Evolutionary conservation across 306 rosid genomes (phyloP).

Genomic region (Canavalia ensiformis): DNA sequence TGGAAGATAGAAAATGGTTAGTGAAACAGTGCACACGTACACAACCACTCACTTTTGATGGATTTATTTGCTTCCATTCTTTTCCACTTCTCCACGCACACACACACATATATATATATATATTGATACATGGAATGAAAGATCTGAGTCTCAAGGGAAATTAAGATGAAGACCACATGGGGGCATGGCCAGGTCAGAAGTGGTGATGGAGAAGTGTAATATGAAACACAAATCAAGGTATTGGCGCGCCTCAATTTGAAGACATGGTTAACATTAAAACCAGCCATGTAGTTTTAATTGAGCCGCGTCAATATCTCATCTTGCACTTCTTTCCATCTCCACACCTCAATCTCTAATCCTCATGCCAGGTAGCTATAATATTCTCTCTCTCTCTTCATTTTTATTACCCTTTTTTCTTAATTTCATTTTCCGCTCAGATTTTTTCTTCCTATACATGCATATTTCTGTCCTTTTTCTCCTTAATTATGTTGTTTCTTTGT

Average conservation of each 20-base stretch:
- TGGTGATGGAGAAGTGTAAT: conserved; percentile 54
- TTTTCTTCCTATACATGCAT: background rate
- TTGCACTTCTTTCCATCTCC: conserved; percentile 54
- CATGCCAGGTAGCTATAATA: conserved; percentile 41
- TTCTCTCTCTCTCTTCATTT: background rate
- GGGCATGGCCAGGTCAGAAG: background rate
- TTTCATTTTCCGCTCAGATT: background rate
- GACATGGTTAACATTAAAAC: conserved; percentile 52
- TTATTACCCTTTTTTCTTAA: background rate
- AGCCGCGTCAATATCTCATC: conserved; percentile 97
- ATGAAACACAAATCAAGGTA: conserved; percentile 57
- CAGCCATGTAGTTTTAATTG: conserved; percentile 73
- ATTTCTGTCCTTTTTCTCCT: background rate
- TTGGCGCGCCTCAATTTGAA: conserved; percentile 86
- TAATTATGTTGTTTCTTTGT: background rate
- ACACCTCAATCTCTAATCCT: background rate
- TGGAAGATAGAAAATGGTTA: conserved; percentile 46
- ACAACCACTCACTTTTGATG: conserved; percentile 36
- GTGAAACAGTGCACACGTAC: conserved; percentile 57
- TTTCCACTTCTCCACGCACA: conserved; percentile 45
- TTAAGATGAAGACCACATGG: too few relatives aligned
- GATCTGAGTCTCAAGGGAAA: too few relatives aligned
- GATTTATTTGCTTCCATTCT: background rate
- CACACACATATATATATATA: too few relatives aligned
- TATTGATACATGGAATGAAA: too few relatives aligned